Percentiles rank a stretch among this genome's conserved stretches.
Evolutionary conservation across 1,139 yeast species (phyloP).

Genomic region (Taphrina betulina): DNA sequence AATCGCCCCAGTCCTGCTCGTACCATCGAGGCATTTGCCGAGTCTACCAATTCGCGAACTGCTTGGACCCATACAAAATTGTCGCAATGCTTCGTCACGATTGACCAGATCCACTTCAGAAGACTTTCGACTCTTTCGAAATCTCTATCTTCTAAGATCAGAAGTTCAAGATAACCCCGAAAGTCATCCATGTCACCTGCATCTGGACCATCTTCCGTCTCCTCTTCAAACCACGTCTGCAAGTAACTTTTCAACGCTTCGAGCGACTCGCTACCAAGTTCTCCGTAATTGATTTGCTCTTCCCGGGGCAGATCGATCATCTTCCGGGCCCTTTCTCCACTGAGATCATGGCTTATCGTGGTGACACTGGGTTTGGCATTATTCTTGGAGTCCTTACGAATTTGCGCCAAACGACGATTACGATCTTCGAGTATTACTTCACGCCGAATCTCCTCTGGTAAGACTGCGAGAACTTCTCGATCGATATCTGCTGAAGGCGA

Average conservation of each 20-base stretch:
- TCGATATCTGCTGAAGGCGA: conserved; percentile 17
- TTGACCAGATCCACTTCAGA: conserved; percentile 31
- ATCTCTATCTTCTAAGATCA: conserved; percentile 33
- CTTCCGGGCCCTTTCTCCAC: neutral
- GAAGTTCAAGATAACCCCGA: conserved; percentile 38
- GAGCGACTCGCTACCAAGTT: conserved; percentile 3
- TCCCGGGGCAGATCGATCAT: neutral
- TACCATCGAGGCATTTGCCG: neutral
- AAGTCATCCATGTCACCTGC: conserved; percentile 51
- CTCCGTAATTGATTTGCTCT: neutral
- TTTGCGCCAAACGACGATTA: neutral
- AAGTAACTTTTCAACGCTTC: neutral
- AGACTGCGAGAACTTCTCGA: conserved; percentile 16
- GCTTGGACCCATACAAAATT: conserved; percentile 9
- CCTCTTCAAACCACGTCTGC: conserved; percentile 10
- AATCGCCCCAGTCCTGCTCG: conserved; percentile 1
- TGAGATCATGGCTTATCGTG: too few species aligned
- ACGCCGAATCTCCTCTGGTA: conserved; percentile 10
- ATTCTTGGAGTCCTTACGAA: neutral
- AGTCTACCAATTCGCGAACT: neutral
- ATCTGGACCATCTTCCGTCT: conserved; percentile 54
- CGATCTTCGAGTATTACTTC: conserved; percentile 9
- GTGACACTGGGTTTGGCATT: neutral
- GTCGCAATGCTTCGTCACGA: conserved; percentile 10
- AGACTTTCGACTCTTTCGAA: conserved; percentile 34